Evolutionary conservation across 2,329 filamentous ascomycete species (phyloP).

Genomic region (Diaporthe ilicicola): DNA sequence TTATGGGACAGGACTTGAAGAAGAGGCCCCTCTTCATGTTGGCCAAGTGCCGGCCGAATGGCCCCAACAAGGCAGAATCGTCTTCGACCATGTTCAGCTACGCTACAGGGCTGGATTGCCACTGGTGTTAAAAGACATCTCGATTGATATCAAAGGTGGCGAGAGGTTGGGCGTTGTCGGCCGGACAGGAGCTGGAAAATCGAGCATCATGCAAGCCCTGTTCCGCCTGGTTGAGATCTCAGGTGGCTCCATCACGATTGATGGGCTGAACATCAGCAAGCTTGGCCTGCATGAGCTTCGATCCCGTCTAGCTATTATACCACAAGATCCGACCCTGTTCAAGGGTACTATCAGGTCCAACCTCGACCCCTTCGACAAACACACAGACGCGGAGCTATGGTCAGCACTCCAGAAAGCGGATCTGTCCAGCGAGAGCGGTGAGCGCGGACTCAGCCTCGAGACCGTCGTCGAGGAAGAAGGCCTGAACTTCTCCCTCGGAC

Average conservation of each 20-base stretch:
- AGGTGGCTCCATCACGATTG: constrained; percentile 52
- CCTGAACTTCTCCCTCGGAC: constrained; percentile 92
- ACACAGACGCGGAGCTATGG: constrained; percentile 81
- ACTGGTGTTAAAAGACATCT: constrained; percentile 74
- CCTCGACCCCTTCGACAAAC: constrained; percentile 81
- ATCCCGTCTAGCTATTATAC: constrained; percentile 70
- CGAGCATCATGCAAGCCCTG: constrained; percentile 69
- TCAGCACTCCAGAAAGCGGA: constrained; percentile 79
- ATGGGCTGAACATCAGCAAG: constrained; percentile 61
- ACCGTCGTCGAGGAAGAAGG: constrained; percentile 90
- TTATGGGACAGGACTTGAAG: constrained; percentile 86
- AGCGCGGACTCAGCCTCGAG: constrained; percentile 65
- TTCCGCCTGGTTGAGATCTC: constrained; percentile 64
- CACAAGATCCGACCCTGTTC: constrained; percentile 73
- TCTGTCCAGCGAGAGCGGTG: constrained; percentile 59
- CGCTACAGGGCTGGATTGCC: constrained; percentile 77
- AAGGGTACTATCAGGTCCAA: constrained; percentile 80
- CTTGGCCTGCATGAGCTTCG: constrained; percentile 69
- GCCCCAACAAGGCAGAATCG: constrained; percentile 86
- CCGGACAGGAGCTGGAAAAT: constrained; percentile 72
- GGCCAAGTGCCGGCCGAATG: constrained; percentile 76
- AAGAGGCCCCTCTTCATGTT: constrained; percentile 86
- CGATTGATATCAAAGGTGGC: constrained; percentile 76
- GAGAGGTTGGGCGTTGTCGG: constrained; percentile 80
- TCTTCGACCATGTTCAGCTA: constrained; percentile 80